phyloP scores from a whole-genome alignment of 495 filamentous ascomycete species.

The Bombardia bombarda region DNA sequence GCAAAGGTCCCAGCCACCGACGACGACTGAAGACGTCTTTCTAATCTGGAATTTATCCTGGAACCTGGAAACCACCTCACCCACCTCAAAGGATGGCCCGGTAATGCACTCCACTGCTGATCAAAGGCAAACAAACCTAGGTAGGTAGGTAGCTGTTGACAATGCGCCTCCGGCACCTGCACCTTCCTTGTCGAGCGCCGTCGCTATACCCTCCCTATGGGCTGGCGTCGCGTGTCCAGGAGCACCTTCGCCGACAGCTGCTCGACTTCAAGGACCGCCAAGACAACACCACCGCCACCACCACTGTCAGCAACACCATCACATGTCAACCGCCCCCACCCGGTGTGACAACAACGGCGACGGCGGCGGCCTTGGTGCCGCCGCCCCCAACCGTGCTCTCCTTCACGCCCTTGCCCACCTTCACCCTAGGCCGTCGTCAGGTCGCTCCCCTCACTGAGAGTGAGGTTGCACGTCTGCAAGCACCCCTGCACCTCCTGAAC shows the following conservation, averaged over 20 bases:
- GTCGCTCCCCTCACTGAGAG: conserved; percentile 47
- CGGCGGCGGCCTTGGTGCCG: conserved; percentile 11
- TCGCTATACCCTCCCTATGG: conserved; percentile 27
- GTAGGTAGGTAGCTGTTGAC: too few species aligned
- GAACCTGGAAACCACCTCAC: too few species aligned
- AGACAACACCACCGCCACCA: not conserved
- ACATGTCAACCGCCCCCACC: not conserved
- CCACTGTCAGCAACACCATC: not conserved
- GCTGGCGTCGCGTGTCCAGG: conserved; percentile 36
- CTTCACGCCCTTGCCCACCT: conserved; percentile 77
- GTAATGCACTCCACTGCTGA: too few species aligned
- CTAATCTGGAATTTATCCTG: too few species aligned
- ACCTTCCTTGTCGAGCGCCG: conserved; percentile 44
- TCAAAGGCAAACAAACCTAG: too few species aligned
- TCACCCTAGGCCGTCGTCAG: conserved; percentile 85
- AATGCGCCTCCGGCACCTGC: conserved; percentile 56
- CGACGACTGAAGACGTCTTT: too few species aligned
- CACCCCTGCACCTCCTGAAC: conserved; percentile 34
- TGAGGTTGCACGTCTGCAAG: conserved; percentile 24
- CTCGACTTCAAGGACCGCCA: conserved; percentile 24
- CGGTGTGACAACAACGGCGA: conserved; percentile 4
- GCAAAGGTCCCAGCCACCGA: too few species aligned
- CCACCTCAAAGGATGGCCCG: too few species aligned
- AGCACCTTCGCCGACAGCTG: conserved; percentile 21
- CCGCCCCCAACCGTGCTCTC: conserved; percentile 69